Evolutionary conservation across 2,329 filamentous ascomycete species (phyloP).

Genomic region (Chrysosporium queenslandicum): DNA sequence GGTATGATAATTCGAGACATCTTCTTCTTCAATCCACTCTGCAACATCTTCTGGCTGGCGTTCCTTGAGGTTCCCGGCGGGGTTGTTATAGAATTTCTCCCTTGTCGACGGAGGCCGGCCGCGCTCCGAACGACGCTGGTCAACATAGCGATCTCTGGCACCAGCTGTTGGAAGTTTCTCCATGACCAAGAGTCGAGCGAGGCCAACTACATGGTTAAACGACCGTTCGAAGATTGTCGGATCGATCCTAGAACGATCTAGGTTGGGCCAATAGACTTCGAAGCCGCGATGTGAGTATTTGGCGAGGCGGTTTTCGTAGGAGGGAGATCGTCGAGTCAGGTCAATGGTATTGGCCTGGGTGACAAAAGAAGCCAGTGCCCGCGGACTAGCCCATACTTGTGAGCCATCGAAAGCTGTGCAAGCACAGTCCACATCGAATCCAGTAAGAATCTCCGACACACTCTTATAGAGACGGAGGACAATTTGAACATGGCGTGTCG

Average conservation of each 20-base stretch:
- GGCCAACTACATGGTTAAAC: constrained; percentile 63
- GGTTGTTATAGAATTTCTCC: constrained; percentile 38
- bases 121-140: constrained; percentile 59
- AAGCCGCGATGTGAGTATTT: constrained; percentile 81
- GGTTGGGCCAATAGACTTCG: constrained; percentile 66
- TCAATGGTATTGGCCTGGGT: constrained; percentile 76
- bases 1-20: constrained; percentile 69
- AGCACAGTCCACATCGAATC: constrained; percentile 79
- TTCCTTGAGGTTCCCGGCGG: constrained; percentile 63
- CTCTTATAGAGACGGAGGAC: constrained; percentile 78
- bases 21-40: constrained; percentile 69
- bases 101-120: constrained; percentile 53
- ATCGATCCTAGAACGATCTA: constrained; percentile 67
- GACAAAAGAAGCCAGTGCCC: constrained; percentile 67
- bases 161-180: constrained; percentile 62
- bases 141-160: constrained; percentile 60
- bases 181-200: constrained; percentile 68
- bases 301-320: constrained; percentile 75
- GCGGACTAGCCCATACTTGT: constrained; percentile 68
- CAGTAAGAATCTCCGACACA: constrained; percentile 72
- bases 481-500: constrained; percentile 74
- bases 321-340: constrained; percentile 67
- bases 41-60: constrained; percentile 68
- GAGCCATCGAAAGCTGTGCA: constrained; percentile 71
- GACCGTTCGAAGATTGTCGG: constrained; percentile 80